Evolutionary conservation across 768 basidiomycete species (phyloP).

Genomic region (Panus rudis): DNA sequence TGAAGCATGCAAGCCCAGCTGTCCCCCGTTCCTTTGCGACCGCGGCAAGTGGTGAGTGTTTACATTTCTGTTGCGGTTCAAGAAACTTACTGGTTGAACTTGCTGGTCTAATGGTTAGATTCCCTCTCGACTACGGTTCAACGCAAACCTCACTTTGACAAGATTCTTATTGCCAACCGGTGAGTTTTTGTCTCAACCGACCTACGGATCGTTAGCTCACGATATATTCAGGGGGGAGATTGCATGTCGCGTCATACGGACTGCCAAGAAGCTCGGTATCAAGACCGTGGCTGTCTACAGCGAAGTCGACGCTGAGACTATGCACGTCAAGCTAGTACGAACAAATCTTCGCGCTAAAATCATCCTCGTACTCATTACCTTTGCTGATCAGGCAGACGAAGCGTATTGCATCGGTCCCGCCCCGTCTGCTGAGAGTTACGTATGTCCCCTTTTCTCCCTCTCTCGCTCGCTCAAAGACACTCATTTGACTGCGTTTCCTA

Average conservation of each 20-base stretch:
- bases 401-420: constrained; percentile 80
- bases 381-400: constrained; percentile 43
- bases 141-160: constrained; percentile 65
- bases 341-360: background rate
- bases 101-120: background rate
- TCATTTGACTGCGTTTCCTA: constrained; percentile 25
- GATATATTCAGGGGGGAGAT: constrained; percentile 72
- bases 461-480: background rate
- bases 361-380: constrained; percentile 1
- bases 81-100: too few relatives aligned
- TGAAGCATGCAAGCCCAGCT: background rate
- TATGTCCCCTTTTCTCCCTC: constrained; percentile 31
- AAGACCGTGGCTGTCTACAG: constrained; percentile 90
- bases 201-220: background rate
- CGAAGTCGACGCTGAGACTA: constrained; percentile 71
- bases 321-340: constrained; percentile 76
- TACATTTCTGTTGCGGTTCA: too few relatives aligned
- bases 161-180: constrained; percentile 91
- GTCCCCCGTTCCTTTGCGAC: constrained; percentile 1
- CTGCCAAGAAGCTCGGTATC: constrained; percentile 81
- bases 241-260: constrained; percentile 90
- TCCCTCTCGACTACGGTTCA: background rate
- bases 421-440: constrained; percentile 83
- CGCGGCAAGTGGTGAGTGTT: background rate
- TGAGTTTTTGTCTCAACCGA: constrained; percentile 18